Percentiles rank a stretch among this genome's conserved stretches.
Evolutionary conservation across 768 basidiomycete genomes (phyloP).

Genomic region (Clitopilus passeckerianus): DNA sequence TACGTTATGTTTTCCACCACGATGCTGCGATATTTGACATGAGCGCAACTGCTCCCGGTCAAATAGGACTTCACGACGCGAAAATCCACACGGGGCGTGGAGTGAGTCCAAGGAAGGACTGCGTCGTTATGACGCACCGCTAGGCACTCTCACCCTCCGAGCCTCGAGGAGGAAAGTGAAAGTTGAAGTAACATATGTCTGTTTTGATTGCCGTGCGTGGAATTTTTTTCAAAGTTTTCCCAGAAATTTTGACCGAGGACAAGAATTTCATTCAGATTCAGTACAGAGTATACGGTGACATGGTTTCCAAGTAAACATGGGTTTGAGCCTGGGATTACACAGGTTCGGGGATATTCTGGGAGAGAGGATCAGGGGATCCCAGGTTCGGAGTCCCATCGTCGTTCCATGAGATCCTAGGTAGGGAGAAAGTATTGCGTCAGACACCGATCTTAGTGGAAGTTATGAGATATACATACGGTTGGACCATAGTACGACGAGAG

Average conservation of each 20-base stretch:
- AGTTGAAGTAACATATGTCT: not conserved
- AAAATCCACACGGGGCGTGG: not conserved
- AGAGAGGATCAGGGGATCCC: conserved; percentile 11
- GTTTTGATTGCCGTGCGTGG: not conserved
- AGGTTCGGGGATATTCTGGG: conserved; percentile 7
- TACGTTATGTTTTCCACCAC: conserved; percentile 23
- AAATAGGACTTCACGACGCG: not conserved
- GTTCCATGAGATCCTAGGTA: conserved; percentile 14
- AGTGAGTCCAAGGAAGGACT: not conserved
- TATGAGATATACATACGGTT: not conserved
- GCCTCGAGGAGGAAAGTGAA: not conserved
- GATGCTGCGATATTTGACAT: not conserved
- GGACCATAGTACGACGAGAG: conserved; percentile 18
- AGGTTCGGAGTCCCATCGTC: conserved; percentile 15
- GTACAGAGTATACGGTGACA: no score
- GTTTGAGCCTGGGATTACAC: not conserved
- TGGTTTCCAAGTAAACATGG: no score
- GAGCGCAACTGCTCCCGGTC: not conserved
- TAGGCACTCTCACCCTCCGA: not conserved
- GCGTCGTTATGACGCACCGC: not conserved
- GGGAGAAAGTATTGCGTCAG: not conserved
- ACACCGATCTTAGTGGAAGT: not conserved
- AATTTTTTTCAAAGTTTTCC: not conserved
- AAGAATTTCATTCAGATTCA: not conserved
- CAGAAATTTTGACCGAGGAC: not conserved